A percentile compares a stretch with the other conserved stretches of the same genome.
Conservation (phyloP, 2,329 filamentous ascomycete species). For the Colletotrichum chlorophyti region DNA sequence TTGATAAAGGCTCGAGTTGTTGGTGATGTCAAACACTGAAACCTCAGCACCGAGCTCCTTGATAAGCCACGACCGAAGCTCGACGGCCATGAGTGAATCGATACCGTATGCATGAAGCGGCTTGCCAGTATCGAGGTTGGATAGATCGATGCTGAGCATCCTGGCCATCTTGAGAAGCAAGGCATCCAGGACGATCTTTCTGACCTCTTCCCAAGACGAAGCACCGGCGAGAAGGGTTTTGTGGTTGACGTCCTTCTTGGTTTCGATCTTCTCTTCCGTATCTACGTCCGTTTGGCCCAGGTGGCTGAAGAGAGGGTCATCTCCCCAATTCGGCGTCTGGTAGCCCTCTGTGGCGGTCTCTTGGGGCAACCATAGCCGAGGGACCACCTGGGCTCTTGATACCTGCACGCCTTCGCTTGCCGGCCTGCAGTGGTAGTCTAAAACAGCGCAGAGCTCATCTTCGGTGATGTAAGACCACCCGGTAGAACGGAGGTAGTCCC, state of each 20-base stretch:
- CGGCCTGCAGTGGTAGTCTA: conserved; percentile 35
- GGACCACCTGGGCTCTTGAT: conserved; percentile 32
- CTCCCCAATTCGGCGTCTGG: conserved; percentile 30
- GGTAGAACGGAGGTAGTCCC: conserved; percentile 28
- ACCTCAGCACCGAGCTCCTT: conserved; percentile 51
- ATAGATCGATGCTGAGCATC: conserved; percentile 26
- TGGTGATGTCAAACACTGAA: conserved; percentile 52
- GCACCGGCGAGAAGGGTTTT: conserved; percentile 31
- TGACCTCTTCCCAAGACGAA: conserved; percentile 31
- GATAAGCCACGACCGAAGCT: conserved; percentile 54
- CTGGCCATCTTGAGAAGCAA: conserved; percentile 34
- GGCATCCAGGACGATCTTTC: conserved; percentile 32
- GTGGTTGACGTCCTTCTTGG: conserved; percentile 25
- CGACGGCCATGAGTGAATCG: conserved; percentile 37
- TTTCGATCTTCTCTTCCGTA: not conserved
- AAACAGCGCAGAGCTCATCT: conserved; percentile 33
- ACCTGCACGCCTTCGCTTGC: not conserved
- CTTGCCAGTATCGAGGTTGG: conserved; percentile 32
- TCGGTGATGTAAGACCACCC: conserved; percentile 33
- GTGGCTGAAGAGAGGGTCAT: conserved; percentile 35
- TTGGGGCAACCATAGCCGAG: conserved; percentile 33
- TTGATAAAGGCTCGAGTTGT: conserved; percentile 36
- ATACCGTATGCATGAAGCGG: conserved; percentile 33
- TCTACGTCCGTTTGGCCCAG: not conserved
- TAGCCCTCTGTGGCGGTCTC: conserved; percentile 33